Evolutionary conservation across 768 basidiomycete species (phyloP).

Genomic region (Phaeolepiota aurea): DNA sequence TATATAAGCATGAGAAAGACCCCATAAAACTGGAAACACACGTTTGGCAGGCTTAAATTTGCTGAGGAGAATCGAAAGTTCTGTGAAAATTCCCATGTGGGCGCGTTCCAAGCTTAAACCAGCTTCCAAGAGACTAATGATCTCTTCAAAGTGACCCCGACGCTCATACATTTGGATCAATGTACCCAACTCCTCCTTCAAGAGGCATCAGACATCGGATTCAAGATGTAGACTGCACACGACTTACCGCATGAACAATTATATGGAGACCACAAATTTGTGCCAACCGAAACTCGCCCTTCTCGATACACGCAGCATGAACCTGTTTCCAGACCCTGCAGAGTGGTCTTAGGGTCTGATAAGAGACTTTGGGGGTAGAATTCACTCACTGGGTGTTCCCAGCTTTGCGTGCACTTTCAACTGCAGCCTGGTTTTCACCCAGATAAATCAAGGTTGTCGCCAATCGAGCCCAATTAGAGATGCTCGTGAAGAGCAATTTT

Average conservation of each 20-base stretch:
- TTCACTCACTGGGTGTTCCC: slow-evolving; percentile 89
- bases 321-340: slow-evolving; percentile 99
- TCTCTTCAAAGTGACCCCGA: slow-evolving; percentile 90
- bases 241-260: slow-evolving; percentile 76
- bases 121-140: slow-evolving; percentile 86
- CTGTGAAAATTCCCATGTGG: slow-evolving; percentile 99
- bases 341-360: slow-evolving; percentile 7
- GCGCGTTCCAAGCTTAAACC: slow-evolving; percentile 95
- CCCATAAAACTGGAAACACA: slow-evolving; percentile 28
- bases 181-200: slow-evolving; percentile 67
- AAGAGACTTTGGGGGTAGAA: not conserved
- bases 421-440: slow-evolving; percentile 95
- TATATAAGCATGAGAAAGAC: slow-evolving; percentile 3
- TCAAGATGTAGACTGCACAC: not conserved
- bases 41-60: slow-evolving; percentile 92
- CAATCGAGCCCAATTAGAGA: slow-evolving; percentile 97
- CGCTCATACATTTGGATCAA: slow-evolving; percentile 82
- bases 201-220: slow-evolving; percentile 13
- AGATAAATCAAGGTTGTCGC: slow-evolving; percentile 98
- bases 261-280: slow-evolving; percentile 99
- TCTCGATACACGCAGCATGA: slow-evolving; percentile 96
- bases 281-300: slow-evolving; percentile 91
- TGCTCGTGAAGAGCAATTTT: slow-evolving; percentile 91
- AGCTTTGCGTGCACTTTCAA: slow-evolving; percentile 98
- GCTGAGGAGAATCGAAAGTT: slow-evolving; percentile 85